Conservation (phyloP, 129 eudicot species). For the carrot (Daucus carota) region DNA sequence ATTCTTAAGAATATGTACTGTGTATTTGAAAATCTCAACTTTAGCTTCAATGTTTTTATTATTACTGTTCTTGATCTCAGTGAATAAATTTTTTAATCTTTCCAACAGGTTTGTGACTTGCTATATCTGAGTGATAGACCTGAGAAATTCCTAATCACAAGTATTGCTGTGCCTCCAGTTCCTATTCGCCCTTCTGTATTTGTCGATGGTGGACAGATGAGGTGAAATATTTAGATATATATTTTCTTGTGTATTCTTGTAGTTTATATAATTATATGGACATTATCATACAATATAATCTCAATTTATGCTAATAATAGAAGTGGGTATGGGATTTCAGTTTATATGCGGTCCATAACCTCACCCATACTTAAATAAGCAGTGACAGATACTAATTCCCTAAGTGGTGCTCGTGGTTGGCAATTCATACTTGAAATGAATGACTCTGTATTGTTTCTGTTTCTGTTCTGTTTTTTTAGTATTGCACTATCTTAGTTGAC, state of each 20-base stretch:
- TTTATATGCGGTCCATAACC: background rate
- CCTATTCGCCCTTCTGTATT: conserved; percentile 91
- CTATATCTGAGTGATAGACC: conserved; percentile 89
- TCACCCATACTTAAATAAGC: background rate
- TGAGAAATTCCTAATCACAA: conserved; percentile 69
- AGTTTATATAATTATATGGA: background rate
- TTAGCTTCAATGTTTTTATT: background rate
- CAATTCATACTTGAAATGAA: background rate
- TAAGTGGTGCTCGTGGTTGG: background rate
- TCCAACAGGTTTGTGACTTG: conserved; percentile 81
- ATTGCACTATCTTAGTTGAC: background rate
- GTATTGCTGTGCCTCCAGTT: conserved; percentile 75
- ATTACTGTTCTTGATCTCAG: background rate
- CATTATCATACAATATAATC: background rate
- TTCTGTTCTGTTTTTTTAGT: background rate
- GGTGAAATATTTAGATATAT: conserved; percentile 23
- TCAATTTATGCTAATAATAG: background rate
- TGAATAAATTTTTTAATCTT: background rate
- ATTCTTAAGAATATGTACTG: background rate
- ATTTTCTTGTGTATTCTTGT: background rate
- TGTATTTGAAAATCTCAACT: background rate
- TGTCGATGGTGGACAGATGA: conserved; percentile 79
- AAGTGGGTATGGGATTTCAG: background rate
- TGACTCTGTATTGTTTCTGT: background rate
- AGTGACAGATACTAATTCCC: background rate